phyloP scores from a whole-genome alignment of 2,329 filamentous ascomycete species.

The Teratosphaeria gauchensis region DNA sequence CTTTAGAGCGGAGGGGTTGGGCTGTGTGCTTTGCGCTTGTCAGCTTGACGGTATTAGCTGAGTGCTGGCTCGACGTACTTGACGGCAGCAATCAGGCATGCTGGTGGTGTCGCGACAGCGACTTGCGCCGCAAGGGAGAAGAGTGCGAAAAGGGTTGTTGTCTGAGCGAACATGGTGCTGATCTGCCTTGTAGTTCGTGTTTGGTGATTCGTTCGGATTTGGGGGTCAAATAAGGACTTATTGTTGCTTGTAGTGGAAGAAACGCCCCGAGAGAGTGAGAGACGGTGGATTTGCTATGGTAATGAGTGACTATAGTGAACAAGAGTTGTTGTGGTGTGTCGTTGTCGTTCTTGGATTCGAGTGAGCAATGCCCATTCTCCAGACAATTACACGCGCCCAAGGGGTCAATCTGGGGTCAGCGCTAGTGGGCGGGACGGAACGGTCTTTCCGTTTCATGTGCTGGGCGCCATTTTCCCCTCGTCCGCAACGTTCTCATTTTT shows the following conservation, averaged over 20 bases:
- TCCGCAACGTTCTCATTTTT: too few species aligned
- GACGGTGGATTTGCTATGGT: background rate
- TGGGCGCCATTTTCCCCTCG: too few species aligned
- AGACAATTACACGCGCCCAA: too few species aligned
- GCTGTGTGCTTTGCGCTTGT: conserved; percentile 19
- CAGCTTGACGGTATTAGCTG: background rate
- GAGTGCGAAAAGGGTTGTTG: conserved; percentile 33
- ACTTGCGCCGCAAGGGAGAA: conserved; percentile 36
- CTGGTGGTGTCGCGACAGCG: conserved; percentile 36
- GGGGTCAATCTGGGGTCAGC: too few species aligned
- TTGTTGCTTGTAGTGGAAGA: background rate
- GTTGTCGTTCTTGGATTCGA: too few species aligned
- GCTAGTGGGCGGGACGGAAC: too few species aligned
- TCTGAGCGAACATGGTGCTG: conserved; percentile 37
- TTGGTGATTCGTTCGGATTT: background rate
- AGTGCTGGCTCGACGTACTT: conserved; percentile 34
- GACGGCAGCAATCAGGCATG: conserved; percentile 42
- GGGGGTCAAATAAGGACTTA: background rate
- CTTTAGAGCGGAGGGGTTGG: conserved; percentile 24
- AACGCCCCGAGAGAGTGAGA: background rate
- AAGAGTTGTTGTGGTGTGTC: too few species aligned
- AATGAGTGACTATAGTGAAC: background rate
- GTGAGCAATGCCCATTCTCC: too few species aligned
- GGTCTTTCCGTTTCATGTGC: too few species aligned
- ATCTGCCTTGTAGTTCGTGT: background rate